A percentile compares a stretch with the other conserved stretches of the same genome.
These are phyloP conservation scores for Candida piceae DNA, from an alignment of 805 yeast species.

Conservation along the genomic window DNA sequence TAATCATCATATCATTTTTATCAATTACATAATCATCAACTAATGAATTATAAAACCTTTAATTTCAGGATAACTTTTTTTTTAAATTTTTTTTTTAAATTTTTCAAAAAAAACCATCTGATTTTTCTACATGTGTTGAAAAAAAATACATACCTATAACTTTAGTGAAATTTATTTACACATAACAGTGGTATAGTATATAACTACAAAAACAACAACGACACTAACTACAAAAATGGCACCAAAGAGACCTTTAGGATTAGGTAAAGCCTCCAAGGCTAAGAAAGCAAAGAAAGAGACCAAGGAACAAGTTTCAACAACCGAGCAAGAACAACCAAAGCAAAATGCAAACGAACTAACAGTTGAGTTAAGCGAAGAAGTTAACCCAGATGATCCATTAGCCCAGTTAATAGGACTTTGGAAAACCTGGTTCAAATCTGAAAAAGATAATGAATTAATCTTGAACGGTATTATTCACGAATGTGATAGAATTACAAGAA, in stretches of 20 bases:
- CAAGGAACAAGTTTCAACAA: constrained; percentile 16
- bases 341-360: constrained; percentile 36
- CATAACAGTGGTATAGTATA: too few species aligned
- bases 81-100: too few species aligned
- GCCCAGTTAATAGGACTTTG: constrained; percentile 72
- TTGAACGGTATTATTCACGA: constrained; percentile 88
- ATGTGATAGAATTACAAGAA: constrained; percentile 73
- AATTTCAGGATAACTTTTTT: too few species aligned
- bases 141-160: too few species aligned
- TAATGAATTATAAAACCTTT: too few species aligned
- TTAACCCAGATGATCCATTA: constrained; percentile 73
- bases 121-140: too few species aligned
- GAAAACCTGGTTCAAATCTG: constrained; percentile 53
- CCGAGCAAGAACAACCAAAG: constrained; percentile 14
- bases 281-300: constrained; percentile 35
- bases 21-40: too few species aligned
- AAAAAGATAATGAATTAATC: constrained; percentile 57
- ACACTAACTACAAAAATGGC: constrained; percentile 45
- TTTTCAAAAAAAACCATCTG: too few species aligned
- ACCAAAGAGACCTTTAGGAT: constrained; percentile 57
- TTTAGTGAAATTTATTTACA: too few species aligned
- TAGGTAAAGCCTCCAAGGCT: constrained; percentile 52
- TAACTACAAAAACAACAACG: too few species aligned
- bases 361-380: constrained; percentile 65
- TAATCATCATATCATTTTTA: too few species aligned